Evolutionary conservation across 176 grass and related monocot genomes (phyloP).

Genomic region (Dactylis glomerata): DNA sequence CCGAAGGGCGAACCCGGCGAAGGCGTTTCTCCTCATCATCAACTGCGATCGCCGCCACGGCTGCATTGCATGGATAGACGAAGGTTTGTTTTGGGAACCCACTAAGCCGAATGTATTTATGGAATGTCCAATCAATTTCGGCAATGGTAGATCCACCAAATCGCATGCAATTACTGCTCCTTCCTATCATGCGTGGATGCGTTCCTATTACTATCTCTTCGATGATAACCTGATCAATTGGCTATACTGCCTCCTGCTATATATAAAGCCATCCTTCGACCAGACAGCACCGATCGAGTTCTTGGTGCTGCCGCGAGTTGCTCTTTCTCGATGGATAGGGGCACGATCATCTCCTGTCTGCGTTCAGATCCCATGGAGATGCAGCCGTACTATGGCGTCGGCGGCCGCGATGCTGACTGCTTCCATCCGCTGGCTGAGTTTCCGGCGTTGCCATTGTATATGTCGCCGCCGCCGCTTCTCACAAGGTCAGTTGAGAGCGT

Average conservation of each 20-base stretch:
- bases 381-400: not conserved
- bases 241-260: not conserved
- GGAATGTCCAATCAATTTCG: not conserved
- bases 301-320: not conserved
- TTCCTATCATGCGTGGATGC: slow-evolving; percentile 9
- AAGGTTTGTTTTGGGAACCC: not conserved
- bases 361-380: not conserved
- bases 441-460: not conserved
- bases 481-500: not conserved
- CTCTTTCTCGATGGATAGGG: not conserved
- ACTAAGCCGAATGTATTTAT: not conserved
- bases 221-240: not conserved
- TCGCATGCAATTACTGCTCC: slow-evolving; percentile 11
- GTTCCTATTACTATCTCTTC: not conserved
- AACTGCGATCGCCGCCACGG: not conserved
- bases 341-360: not conserved
- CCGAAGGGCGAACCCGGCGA: not conserved
- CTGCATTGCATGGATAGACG: not conserved
- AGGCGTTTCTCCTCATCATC: not conserved
- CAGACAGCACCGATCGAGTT: not conserved
- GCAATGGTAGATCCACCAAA: slow-evolving; percentile 18
- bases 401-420: not conserved
- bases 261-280: slow-evolving; percentile 2
- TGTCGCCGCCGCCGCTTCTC: not conserved
- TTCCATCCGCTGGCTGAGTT: not conserved